phyloP scores from a whole-genome alignment of 768 basidiomycete species.

The Postia placenta region DNA sequence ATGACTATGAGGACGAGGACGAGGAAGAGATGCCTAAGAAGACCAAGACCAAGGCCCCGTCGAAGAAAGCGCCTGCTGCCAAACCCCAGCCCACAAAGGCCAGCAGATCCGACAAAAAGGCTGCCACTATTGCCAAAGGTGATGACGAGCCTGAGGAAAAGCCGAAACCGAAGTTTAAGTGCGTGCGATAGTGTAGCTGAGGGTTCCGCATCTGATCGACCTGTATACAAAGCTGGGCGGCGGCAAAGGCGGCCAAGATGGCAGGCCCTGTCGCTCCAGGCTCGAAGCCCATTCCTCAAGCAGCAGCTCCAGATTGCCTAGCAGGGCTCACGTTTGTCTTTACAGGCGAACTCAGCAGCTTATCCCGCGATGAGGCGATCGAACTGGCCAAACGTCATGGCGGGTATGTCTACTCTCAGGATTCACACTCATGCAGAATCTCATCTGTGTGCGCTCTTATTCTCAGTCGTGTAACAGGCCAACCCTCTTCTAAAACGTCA shows the following conservation, averaged over 20 bases:
- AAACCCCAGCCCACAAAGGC: constrained; percentile 6
- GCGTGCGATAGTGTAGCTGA: constrained; percentile 8
- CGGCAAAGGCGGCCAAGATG: constrained; percentile 52
- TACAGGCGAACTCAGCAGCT: constrained; percentile 84
- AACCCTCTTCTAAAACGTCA: constrained; percentile 85
- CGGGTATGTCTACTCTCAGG: constrained; percentile 70
- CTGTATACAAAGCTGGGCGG: constrained; percentile 37
- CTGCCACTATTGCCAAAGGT: constrained; percentile 10
- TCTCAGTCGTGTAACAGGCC: constrained; percentile 75
- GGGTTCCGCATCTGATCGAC: background rate
- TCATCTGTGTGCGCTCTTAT: background rate
- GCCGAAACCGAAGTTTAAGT: constrained; percentile 32
- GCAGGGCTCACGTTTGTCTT: constrained; percentile 90
- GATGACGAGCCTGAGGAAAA: constrained; percentile 9
- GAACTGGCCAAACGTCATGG: constrained; percentile 92
- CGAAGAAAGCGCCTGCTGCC: constrained; percentile 11
- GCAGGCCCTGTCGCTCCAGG: constrained; percentile 53
- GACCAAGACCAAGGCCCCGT: constrained; percentile 12
- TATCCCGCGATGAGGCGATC: constrained; percentile 81
- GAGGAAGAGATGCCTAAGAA: constrained; percentile 15
- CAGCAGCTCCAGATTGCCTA: constrained; percentile 76
- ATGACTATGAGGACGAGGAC: constrained; percentile 17
- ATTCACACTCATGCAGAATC: background rate
- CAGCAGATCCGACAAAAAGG: constrained; percentile 9
- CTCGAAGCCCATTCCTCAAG: constrained; percentile 55